These are phyloP conservation scores for Ilyonectria mors-panacis DNA, from an alignment of 2,329 filamentous ascomycete genomes.

Conservation along the genomic window DNA sequence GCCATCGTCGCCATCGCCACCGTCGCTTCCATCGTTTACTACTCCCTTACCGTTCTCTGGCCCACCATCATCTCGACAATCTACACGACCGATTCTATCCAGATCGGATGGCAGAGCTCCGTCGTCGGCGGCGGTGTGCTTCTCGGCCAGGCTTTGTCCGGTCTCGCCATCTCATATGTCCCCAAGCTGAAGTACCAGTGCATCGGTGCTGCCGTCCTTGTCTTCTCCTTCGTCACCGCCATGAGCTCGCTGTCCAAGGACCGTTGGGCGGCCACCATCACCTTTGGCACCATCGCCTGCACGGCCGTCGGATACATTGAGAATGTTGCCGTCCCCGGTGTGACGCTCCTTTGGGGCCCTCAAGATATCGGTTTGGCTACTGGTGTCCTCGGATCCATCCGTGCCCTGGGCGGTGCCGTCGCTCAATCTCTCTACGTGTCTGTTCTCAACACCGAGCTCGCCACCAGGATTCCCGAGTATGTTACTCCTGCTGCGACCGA, in stretches of 20 bases:
- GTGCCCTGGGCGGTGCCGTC: conserved; percentile 58
- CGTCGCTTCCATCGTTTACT: conserved; percentile 62
- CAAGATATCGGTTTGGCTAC: conserved; percentile 62
- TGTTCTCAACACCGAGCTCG: conserved; percentile 55
- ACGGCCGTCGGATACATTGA: conserved; percentile 56
- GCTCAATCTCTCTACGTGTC: conserved; percentile 55
- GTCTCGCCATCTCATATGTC: conserved; percentile 54
- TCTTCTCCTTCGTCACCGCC: conserved; percentile 53
- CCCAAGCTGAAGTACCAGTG: conserved; percentile 55
- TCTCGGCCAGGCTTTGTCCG: conserved; percentile 57
- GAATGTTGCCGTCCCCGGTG: conserved; percentile 59
- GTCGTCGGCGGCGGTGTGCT: conserved; percentile 60
- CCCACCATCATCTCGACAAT: conserved; percentile 59
- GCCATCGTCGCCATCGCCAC: conserved; percentile 57
- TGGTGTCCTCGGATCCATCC: conserved; percentile 62
- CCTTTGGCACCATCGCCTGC: conserved; percentile 52
- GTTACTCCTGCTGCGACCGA: conserved; percentile 53
- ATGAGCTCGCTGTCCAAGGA: conserved; percentile 49
- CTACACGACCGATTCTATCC: conserved; percentile 56
- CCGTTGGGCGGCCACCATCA: conserved; percentile 50
- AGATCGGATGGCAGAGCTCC: conserved; percentile 59
- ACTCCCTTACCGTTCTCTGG: conserved; percentile 61
- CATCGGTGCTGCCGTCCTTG: conserved; percentile 49
- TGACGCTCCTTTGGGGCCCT: conserved; percentile 61
- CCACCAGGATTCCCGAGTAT: conserved; percentile 51